phyloP scores from a whole-genome alignment of 495 filamentous ascomycete species.

The Trichoderma orchidacearum region DNA sequence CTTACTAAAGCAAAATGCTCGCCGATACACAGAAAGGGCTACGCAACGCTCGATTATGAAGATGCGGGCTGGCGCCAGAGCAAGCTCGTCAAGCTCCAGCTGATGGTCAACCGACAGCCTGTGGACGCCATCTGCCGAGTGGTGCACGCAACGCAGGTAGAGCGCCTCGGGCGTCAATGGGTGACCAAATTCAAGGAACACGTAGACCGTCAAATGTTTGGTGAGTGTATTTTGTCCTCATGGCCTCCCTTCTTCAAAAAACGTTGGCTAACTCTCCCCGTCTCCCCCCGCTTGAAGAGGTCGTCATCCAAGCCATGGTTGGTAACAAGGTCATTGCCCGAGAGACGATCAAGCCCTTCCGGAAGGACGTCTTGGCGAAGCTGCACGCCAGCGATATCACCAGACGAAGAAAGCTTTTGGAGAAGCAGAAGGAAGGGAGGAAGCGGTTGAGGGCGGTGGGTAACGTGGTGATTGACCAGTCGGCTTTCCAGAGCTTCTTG shows the following conservation, averaged over 20 bases:
- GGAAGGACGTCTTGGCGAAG: conserved; percentile 88
- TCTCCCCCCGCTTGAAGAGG: too few species aligned
- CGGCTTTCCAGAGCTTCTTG: conserved; percentile 85
- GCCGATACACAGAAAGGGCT: conserved; percentile 23
- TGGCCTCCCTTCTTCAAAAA: neutral
- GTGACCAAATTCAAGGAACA: conserved; percentile 95
- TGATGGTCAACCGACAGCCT: conserved; percentile 81
- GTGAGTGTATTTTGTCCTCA: conserved; percentile 6
- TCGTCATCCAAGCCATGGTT: conserved; percentile 84
- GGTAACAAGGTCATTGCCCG: conserved; percentile 76
- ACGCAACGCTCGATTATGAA: conserved; percentile 84
- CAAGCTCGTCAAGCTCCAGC: conserved; percentile 76
- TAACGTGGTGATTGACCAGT: conserved; percentile 83
- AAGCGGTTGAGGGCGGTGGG: conserved; percentile 67
- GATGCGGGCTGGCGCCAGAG: conserved; percentile 77
- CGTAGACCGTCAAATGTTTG: conserved; percentile 86
- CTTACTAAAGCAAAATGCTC: neutral
- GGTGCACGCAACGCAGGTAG: conserved; percentile 66
- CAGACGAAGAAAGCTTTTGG: conserved; percentile 71
- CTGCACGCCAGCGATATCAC: conserved; percentile 83
- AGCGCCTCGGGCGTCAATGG: conserved; percentile 69
- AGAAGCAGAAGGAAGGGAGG: conserved; percentile 93
- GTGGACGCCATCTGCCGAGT: conserved; percentile 92
- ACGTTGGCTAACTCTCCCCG: neutral
- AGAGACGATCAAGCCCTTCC: conserved; percentile 92